phyloP scores from a whole-genome alignment of 2,329 filamentous ascomycete species.

The Talaromyces sp. region DNA sequence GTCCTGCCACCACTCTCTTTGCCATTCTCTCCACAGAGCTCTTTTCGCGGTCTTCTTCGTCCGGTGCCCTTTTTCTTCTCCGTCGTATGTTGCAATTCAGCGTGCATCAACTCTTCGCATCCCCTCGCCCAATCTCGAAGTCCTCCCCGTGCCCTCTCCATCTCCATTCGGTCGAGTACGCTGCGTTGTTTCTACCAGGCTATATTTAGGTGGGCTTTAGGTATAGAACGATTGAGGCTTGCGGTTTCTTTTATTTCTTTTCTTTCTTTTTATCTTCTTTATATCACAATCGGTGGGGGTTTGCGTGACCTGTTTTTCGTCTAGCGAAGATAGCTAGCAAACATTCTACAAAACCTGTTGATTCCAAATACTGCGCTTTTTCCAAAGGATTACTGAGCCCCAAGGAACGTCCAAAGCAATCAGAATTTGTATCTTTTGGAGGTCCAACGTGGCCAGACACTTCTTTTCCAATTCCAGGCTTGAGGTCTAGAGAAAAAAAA shows the following conservation, averaged over 20 bases:
- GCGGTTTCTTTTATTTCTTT: constrained; percentile 15
- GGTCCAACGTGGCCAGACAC: constrained; percentile 5
- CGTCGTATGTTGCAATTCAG: background rate
- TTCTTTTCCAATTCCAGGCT: constrained; percentile 2
- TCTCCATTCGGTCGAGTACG: constrained; percentile 1
- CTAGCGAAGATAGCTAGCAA: constrained; percentile 39
- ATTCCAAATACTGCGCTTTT: constrained; percentile 20
- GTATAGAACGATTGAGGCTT: constrained; percentile 20
- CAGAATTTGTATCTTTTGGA: constrained; percentile 11
- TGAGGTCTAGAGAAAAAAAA: background rate
- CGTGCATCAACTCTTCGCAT: background rate
- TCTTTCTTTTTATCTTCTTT: background rate
- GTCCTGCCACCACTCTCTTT: background rate
- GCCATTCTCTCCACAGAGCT: background rate
- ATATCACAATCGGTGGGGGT: constrained; percentile 22
- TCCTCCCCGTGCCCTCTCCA: background rate
- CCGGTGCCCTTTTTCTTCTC: background rate
- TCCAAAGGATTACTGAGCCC: constrained; percentile 19
- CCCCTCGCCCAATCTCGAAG: background rate
- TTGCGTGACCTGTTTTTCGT: constrained; percentile 32
- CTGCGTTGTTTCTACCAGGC: constrained; percentile 12
- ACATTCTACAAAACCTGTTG: constrained; percentile 38
- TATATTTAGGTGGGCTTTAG: constrained; percentile 17
- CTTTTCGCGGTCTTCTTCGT: background rate
- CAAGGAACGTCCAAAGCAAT: constrained; percentile 4